Percentiles rank a stretch among this genome's conserved stretches.
Conservation (phyloP, 495 filamentous ascomycete genomes). For the Tuber magnatum region DNA sequence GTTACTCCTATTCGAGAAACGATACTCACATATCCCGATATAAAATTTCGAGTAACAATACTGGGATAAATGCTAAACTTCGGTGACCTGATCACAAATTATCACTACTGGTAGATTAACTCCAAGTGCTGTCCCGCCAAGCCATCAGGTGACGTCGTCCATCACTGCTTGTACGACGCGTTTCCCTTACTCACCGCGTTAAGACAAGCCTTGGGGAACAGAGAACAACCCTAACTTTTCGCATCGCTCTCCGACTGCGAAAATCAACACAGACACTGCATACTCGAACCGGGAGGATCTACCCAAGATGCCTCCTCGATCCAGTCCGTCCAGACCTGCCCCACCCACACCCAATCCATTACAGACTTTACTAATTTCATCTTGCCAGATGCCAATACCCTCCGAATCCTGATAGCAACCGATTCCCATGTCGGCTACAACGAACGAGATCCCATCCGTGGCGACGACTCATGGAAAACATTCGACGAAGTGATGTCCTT, state of each 20-base stretch:
- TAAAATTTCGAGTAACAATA: neutral
- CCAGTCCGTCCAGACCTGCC: neutral
- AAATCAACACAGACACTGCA: neutral
- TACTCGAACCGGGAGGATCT: neutral
- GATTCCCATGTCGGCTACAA: conserved; percentile 97
- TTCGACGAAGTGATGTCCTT: conserved; percentile 95
- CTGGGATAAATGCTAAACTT: neutral
- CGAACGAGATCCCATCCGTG: conserved; percentile 84
- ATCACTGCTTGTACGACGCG: neutral
- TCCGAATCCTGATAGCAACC: conserved; percentile 87
- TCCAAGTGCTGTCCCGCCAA: neutral
- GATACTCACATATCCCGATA: neutral
- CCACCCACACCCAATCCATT: neutral
- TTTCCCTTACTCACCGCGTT: neutral
- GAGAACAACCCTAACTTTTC: neutral
- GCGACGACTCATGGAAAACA: conserved; percentile 92
- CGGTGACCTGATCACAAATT: neutral
- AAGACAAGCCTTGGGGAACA: neutral
- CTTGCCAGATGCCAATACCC: conserved; percentile 67
- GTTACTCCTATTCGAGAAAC: neutral
- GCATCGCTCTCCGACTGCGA: neutral
- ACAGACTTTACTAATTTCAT: conserved; percentile 1
- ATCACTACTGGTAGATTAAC: neutral
- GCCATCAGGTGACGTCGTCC: conserved; percentile 4
- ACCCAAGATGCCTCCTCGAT: neutral